Conservation (phyloP, 208 protist genomes). For the Naegleria gruberi region DNA sequence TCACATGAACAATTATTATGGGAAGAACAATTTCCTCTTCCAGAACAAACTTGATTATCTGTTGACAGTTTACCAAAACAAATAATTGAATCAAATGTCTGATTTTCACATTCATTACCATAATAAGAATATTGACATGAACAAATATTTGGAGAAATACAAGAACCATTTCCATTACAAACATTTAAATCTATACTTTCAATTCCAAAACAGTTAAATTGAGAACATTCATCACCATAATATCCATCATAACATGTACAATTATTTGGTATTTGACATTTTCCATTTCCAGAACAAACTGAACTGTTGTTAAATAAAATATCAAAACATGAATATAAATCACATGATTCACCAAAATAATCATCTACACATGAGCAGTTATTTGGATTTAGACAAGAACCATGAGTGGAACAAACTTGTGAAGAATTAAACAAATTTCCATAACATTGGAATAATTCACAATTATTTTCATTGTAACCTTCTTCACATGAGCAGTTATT, state of each 20-base stretch:
- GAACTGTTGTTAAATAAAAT: not conserved
- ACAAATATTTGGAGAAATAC: not conserved
- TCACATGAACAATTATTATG: not conserved
- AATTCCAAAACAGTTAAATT: not conserved
- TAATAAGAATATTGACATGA: not conserved
- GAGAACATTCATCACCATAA: not conserved
- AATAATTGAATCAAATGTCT: too few species aligned
- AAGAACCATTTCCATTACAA: not conserved
- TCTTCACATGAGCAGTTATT: not conserved
- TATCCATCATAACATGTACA: not conserved
- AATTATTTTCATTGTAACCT: not conserved
- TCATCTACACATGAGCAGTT: not conserved
- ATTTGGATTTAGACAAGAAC: not conserved
- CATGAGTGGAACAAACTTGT: not conserved
- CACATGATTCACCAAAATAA: not conserved
- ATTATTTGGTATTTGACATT: not conserved
- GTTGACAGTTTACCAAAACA: not conserved
- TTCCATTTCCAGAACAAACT: not conserved
- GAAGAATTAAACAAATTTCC: not conserved
- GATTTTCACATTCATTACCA: constrained; percentile 2
- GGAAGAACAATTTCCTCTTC: not conserved
- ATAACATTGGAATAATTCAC: not conserved
- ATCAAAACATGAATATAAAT: not conserved
- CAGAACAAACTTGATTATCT: not conserved
- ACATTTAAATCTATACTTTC: not conserved